Percentiles rank a stretch among this genome's conserved stretches.
Conservation (phyloP, 2,329 filamentous ascomycete genomes). For the Blastomyces silverae region DNA sequence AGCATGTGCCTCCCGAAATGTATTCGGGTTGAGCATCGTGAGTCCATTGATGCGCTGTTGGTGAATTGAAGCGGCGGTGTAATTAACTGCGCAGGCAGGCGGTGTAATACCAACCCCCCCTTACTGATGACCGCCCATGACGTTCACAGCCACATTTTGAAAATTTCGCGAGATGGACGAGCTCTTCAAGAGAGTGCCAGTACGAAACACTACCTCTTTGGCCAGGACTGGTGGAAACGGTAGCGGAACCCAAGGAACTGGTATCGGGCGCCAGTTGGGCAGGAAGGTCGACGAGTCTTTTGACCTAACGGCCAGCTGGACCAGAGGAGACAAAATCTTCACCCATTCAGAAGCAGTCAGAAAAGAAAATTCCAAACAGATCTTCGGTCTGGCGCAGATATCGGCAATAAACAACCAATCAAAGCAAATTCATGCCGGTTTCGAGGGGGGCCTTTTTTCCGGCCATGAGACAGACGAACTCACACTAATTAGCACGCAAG, state of each 20-base stretch:
- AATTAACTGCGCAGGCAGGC: not conserved
- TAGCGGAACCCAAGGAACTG: constrained; percentile 9
- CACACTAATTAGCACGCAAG: not conserved
- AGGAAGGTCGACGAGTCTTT: constrained; percentile 5
- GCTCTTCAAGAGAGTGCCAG: not conserved
- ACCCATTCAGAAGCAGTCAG: not conserved
- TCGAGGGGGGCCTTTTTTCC: not conserved
- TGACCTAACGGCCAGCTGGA: not conserved
- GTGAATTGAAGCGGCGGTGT: not conserved
- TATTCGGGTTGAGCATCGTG: not conserved
- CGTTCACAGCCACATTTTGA: not conserved
- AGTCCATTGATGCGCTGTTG: not conserved
- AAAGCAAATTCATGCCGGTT: not conserved
- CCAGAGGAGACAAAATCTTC: not conserved
- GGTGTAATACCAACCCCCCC: not conserved
- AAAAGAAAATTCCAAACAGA: not conserved
- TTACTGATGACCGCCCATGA: not conserved
- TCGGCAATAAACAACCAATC: not conserved
- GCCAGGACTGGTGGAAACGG: not conserved
- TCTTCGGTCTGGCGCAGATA: not conserved
- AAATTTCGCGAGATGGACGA: not conserved
- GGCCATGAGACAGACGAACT: not conserved
- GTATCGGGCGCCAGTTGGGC: constrained; percentile 11
- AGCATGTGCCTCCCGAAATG: no score
- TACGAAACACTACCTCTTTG: not conserved